Evolutionary conservation across 2,329 filamentous ascomycete species (phyloP).

Genomic region (Epichloe baconii): DNA sequence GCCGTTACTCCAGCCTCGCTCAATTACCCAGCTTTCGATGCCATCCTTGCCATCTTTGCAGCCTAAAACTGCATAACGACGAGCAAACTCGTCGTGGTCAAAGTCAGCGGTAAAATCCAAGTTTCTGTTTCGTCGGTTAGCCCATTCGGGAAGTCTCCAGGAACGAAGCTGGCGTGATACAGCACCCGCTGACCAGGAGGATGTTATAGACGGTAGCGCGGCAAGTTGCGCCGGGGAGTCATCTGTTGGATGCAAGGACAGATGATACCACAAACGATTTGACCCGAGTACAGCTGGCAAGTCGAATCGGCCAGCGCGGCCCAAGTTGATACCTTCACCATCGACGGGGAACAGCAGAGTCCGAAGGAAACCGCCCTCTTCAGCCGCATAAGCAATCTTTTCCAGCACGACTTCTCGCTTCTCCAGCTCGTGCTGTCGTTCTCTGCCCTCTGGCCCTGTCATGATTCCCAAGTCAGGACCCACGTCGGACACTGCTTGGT

Average conservation of each 20-base stretch:
- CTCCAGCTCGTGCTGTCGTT: constrained; percentile 68
- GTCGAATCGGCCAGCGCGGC: constrained; percentile 66
- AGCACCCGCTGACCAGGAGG: constrained; percentile 82
- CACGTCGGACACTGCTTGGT: constrained; percentile 62
- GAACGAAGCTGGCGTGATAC: constrained; percentile 86
- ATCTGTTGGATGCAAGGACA: constrained; percentile 84
- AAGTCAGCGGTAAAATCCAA: constrained; percentile 97
- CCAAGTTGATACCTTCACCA: constrained; percentile 68
- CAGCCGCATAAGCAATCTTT: constrained; percentile 70
- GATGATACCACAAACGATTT: constrained; percentile 90
- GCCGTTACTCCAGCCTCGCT: constrained; percentile 96
- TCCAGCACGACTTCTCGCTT: constrained; percentile 74
- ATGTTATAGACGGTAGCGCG: constrained; percentile 57
- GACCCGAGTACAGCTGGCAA: constrained; percentile 61
- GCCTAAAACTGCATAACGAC: constrained; percentile 69
- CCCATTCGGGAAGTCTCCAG: constrained; percentile 94
- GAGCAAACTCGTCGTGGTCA: constrained; percentile 80
- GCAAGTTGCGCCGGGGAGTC: constrained; percentile 64
- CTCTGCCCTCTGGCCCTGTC: constrained; percentile 51
- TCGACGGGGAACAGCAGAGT: constrained; percentile 67
- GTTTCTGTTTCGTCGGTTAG: constrained; percentile 78
- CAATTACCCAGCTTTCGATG: constrained; percentile 85
- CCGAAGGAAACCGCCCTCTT: constrained; percentile 71
- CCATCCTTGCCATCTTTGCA: constrained; percentile 85
- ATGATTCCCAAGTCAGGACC: constrained; percentile 69